These are phyloP conservation scores for Quercus gilva DNA, from an alignment of 306 rosid genomes.

Conservation along the genomic window DNA sequence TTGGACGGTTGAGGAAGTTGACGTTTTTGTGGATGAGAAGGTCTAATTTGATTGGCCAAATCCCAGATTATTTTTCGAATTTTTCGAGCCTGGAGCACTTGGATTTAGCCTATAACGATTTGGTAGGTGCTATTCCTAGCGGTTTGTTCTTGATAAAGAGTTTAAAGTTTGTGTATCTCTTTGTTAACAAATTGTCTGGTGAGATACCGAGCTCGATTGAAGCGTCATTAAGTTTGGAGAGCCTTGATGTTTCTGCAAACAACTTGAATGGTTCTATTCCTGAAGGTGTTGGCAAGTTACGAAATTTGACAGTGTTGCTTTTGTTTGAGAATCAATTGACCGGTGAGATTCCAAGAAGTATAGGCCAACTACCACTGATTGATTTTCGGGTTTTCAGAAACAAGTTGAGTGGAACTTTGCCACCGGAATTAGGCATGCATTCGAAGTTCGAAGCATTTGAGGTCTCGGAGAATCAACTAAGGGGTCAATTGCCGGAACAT, in stretches of 20 bases:
- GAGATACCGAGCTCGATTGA: conserved; percentile 49
- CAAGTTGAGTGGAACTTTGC: conserved; percentile 70
- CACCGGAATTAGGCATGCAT: conserved; percentile 60
- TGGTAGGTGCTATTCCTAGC: conserved; percentile 61
- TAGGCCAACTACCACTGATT: conserved; percentile 49
- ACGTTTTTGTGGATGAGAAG: conserved; percentile 35
- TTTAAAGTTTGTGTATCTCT: conserved; percentile 39
- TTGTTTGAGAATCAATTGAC: conserved; percentile 50
- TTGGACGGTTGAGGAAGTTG: conserved; percentile 51
- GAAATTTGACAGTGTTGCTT: conserved; percentile 34
- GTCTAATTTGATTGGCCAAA: conserved; percentile 53
- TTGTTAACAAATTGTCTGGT: conserved; percentile 52
- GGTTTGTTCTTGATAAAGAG: conserved; percentile 46
- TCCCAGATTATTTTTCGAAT: conserved; percentile 44
- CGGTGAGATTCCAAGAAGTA: conserved; percentile 58
- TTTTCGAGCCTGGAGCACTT: conserved; percentile 45
- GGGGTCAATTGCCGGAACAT: conserved; percentile 64
- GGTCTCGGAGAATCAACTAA: conserved; percentile 56
- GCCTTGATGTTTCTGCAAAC: conserved; percentile 50
- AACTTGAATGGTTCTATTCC: conserved; percentile 68
- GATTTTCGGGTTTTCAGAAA: conserved; percentile 48
- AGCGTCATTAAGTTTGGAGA: conserved; percentile 36
- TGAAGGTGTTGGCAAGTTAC: conserved; percentile 45
- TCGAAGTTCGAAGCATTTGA: conserved; percentile 63
- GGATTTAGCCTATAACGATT: conserved; percentile 49